Percentiles rank a stretch among this genome's conserved stretches.
Conservation (phyloP, 768 basidiomycete genomes). For the Trametes sanguinea region DNA sequence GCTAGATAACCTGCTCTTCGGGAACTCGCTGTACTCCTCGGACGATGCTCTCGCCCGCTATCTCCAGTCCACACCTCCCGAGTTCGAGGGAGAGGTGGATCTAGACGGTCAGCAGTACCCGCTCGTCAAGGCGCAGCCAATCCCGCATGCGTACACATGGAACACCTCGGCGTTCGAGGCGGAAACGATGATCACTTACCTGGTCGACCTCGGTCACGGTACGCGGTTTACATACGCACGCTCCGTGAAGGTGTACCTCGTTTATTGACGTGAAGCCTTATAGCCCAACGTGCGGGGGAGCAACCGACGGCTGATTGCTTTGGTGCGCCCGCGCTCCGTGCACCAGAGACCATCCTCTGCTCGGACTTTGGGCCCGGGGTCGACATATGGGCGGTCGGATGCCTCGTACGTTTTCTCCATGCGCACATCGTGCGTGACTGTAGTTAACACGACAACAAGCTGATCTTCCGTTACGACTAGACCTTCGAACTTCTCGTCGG, state of each 20-base stretch:
- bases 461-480: background rate
- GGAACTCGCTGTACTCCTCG: no score
- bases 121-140: conserved; percentile 24
- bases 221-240: background rate
- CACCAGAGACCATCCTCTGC: conserved; percentile 33
- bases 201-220: conserved; percentile 30
- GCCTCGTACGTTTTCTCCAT: conserved; percentile 24
- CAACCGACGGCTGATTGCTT: conserved; percentile 24
- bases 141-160: conserved; percentile 20
- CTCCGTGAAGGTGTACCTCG: background rate
- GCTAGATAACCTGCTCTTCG: conserved; percentile 31
- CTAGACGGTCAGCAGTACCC: conserved; percentile 9
- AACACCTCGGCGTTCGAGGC: conserved; percentile 19
- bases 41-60: no score
- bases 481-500: conserved; percentile 32
- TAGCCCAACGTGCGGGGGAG: conserved; percentile 27
- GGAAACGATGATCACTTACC: conserved; percentile 13
- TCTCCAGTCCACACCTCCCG: background rate
- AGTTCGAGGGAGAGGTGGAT: conserved; percentile 13
- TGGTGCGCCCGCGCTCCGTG: conserved; percentile 28
- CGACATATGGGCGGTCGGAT: conserved; percentile 38
- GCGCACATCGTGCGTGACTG: no score
- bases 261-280: background rate
- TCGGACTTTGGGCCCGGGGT: conserved; percentile 26
- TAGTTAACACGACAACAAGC: no score